A percentile compares a stretch with the other conserved stretches of the same genome.
Evolutionary conservation across 768 basidiomycete genomes (phyloP).

Genomic region (Psilocybe sp.): DNA sequence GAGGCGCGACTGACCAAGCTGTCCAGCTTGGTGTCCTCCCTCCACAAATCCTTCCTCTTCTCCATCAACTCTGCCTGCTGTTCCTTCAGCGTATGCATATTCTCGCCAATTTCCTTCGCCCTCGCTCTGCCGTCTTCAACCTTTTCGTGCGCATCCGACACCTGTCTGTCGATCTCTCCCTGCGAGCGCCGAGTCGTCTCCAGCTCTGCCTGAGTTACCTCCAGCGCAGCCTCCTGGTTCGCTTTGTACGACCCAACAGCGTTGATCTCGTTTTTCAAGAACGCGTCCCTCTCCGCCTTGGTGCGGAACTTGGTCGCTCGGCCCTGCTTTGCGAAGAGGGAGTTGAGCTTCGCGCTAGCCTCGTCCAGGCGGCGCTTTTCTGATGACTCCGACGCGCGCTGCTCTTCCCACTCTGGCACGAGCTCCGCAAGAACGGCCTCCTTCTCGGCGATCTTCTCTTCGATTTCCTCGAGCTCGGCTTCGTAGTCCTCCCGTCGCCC

Average conservation of each 20-base stretch:
- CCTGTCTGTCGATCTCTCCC: constrained; percentile 55
- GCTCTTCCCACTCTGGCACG: constrained; percentile 67
- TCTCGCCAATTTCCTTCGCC: constrained; percentile 57
- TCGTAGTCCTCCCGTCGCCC: constrained; percentile 63
- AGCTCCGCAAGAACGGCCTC: constrained; percentile 62
- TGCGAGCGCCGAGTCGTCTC: constrained; percentile 44
- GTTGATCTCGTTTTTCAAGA: constrained; percentile 74
- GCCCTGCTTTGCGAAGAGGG: constrained; percentile 88
- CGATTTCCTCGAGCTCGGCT: constrained; percentile 59
- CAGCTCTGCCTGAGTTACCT: constrained; percentile 50
- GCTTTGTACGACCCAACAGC: constrained; percentile 61
- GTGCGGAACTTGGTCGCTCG: constrained; percentile 83
- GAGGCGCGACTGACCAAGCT: constrained; percentile 72
- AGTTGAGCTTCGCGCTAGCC: constrained; percentile 63
- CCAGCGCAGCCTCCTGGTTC: constrained; percentile 55
- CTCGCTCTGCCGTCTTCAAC: constrained; percentile 64
- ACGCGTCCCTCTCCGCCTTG: constrained; percentile 80
- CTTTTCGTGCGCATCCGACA: constrained; percentile 52
- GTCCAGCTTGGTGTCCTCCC: constrained; percentile 88
- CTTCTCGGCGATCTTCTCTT: constrained; percentile 58
- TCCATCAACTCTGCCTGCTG: constrained; percentile 70
- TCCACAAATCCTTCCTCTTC: constrained; percentile 89
- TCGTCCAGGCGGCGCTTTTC: constrained; percentile 74
- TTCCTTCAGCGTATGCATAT: constrained; percentile 59
- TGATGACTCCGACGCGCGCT: constrained; percentile 44